Conservation (phyloP, 441 rosid genomes). For the Corymbia calophylla region DNA sequence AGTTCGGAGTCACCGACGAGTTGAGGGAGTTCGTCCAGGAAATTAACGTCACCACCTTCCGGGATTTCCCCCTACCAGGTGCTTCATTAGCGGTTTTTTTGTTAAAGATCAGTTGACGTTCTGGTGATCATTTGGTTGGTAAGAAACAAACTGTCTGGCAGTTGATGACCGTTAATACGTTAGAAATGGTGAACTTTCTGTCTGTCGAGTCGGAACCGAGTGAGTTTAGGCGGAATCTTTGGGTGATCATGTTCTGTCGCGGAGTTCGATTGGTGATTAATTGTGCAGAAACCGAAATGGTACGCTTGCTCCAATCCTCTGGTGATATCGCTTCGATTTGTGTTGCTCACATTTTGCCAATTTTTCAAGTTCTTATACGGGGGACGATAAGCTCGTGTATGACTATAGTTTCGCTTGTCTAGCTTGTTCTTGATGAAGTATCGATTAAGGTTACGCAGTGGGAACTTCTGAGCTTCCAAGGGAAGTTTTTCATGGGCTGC, state of each 20-base stretch:
- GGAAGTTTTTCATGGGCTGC: neutral
- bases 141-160: neutral
- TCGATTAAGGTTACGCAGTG: neutral
- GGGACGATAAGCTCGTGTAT: neutral
- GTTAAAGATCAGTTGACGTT: neutral
- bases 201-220: neutral
- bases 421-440: neutral
- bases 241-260: neutral
- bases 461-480: neutral
- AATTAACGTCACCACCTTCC: conserved; percentile 30
- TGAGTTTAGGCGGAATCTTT: neutral
- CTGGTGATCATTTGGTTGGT: neutral
- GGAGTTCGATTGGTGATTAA: neutral
- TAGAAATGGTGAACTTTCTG: neutral
- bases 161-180: neutral
- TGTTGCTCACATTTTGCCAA: neutral
- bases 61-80: conserved; percentile 42
- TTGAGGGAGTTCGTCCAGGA: conserved; percentile 33
- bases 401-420: neutral
- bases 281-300: neutral
- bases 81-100: neutral
- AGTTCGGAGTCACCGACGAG: conserved; percentile 32
- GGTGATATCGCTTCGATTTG: neutral
- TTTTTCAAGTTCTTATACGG: neutral
- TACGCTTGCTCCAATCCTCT: neutral